Conservation (phyloP, 106 monocot genomes). For the Dioscorea dumetorum region DNA sequence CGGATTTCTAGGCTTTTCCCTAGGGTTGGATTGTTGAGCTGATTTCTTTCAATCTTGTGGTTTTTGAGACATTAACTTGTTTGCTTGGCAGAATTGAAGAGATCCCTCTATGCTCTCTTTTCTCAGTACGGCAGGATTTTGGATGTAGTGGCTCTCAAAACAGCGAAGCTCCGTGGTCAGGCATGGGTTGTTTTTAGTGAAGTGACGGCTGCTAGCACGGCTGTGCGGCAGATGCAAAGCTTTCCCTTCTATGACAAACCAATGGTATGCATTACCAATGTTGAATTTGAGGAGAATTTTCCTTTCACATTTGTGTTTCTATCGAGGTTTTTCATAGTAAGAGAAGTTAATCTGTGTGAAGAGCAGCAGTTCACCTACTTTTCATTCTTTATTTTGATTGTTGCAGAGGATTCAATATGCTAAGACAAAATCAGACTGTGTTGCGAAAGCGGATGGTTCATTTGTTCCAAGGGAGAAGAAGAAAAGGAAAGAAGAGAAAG, state of each 20-base stretch:
- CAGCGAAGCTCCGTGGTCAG: conserved; percentile 77
- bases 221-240: conserved; percentile 89
- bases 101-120: conserved; percentile 90
- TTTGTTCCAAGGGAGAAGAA: conserved; percentile 81
- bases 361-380: too few species aligned
- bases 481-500: conserved; percentile 97
- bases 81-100: conserved; percentile 58
- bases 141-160: conserved; percentile 85
- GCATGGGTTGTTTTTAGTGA: conserved; percentile 93
- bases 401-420: conserved; percentile 91
- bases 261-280: conserved; percentile 32
- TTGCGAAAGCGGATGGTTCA: conserved; percentile 86
- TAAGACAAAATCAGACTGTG: conserved; percentile 93
- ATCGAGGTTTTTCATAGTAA: background rate
- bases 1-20: background rate
- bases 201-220: conserved; percentile 86
- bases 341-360: background rate
- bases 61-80: background rate
- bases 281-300: background rate
- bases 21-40: background rate
- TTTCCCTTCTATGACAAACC: conserved; percentile 96
- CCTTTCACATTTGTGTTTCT: background rate
- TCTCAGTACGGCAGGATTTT: conserved; percentile 94
- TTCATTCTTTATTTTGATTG: background rate
- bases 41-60: background rate